Percentiles rank a stretch among this genome's conserved stretches.
Evolutionary conservation across 352 stramenopile genomes (phyloP).

Genomic region (Aphanomyces astaci): DNA sequence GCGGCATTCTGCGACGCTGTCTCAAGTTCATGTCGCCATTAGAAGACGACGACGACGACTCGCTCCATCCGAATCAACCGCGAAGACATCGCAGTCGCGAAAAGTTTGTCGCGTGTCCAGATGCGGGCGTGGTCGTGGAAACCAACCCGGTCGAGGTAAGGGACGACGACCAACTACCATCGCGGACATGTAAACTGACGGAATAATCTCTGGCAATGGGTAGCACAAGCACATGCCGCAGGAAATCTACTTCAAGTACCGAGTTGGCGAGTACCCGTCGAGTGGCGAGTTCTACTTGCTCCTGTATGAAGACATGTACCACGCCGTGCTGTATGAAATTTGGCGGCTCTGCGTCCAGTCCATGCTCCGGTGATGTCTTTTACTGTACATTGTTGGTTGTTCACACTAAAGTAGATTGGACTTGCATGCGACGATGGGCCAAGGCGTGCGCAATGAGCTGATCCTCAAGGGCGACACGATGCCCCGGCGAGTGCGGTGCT

Average conservation of each 20-base stretch:
- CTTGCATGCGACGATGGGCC: slow-evolving; percentile 77
- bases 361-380: slow-evolving; percentile 34
- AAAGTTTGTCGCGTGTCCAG: slow-evolving; percentile 62
- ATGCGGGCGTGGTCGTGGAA: slow-evolving; percentile 58
- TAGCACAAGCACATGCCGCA: slow-evolving; percentile 26
- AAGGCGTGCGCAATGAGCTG: slow-evolving; percentile 78
- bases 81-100: not conserved
- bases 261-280: slow-evolving; percentile 73
- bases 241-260: slow-evolving; percentile 82
- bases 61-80: not conserved
- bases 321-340: slow-evolving; percentile 64
- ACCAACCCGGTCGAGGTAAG: slow-evolving; percentile 19
- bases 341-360: slow-evolving; percentile 78
- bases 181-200: not conserved
- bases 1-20: slow-evolving; percentile 49
- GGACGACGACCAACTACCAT: no score
- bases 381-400: not conserved
- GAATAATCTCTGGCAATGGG: slow-evolving; percentile 21
- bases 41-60: slow-evolving; percentile 21
- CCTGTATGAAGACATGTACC: slow-evolving; percentile 83
- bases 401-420: slow-evolving; percentile 38
- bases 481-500: slow-evolving; percentile 40
- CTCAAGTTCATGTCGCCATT: slow-evolving; percentile 34
- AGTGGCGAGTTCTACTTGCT: slow-evolving; percentile 87
- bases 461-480: slow-evolving; percentile 80